Evolutionary conservation across 192 early-diverging fungal species (phyloP), one percentile per base, ranked within the genome.

Genomic region (Coemansia sp.): DNA sequence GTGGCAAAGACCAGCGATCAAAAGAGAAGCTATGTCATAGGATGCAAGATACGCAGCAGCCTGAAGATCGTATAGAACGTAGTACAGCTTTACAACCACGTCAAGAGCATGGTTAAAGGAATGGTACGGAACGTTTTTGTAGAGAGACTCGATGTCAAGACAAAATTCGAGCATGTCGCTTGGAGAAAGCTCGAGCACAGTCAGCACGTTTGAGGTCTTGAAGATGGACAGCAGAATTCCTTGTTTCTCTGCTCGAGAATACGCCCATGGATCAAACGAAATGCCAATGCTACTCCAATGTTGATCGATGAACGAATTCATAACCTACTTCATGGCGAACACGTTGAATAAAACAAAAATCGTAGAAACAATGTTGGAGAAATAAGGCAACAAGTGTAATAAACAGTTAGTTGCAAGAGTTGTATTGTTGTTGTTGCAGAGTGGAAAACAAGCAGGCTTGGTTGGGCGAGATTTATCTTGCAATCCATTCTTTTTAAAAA

Each of bases 41-140:
- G 84, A 67, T 7, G 87, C 87, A 10, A 94, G 70, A 58, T 90
- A 90, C 5, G 87, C 85, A 1, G 83, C 77, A 0, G 90, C 85
- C 36, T 85, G 88, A 69, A 92, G 83, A 40, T 92, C 86, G 25
- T 71, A 76, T 6, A 96, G 75, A 68, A 93, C 87, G 58, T 89
- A 90, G 74, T 89, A 93, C 7, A 95, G 83, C 63, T 94, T 90
- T 48, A 88, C 86, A 1, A 90, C 88, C 0, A 97, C 95, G 82
- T 97, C 95, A 2, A 92, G 86, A 14, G 94, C 94, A 66, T 97
- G 95, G 71, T 89, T 90, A 71, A 95, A 97, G 10, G 91, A 93
- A 71, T 97, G 95, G 60, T 97, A 97, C 5, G 91, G 91, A 56
- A 92, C 93, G n/a, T 85, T 73, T n/a, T 85, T 75, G 71, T 97